phyloP scores from a whole-genome alignment of 2,329 filamentous ascomycete genomes.

The Stromatinia cepivora region DNA sequence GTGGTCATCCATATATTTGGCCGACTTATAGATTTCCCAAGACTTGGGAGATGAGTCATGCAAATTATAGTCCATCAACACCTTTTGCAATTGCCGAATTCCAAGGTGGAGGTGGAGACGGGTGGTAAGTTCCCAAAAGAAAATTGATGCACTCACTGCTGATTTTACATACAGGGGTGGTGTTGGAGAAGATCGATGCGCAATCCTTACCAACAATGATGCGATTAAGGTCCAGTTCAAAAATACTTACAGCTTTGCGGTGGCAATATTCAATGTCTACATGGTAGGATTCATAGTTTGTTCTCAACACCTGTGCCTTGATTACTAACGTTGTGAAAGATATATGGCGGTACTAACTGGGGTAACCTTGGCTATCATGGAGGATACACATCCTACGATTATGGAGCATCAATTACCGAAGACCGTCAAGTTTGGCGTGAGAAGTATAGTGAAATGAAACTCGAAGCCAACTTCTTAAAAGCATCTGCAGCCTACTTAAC shows the following conservation, averaged over 20 bases:
- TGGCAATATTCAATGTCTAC: constrained; percentile 70
- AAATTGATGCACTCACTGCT: not conserved
- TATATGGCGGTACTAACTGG: constrained; percentile 76
- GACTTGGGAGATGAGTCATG: constrained; percentile 54
- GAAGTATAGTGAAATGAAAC: constrained; percentile 31
- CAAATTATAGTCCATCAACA: constrained; percentile 61
- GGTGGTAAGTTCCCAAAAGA: constrained; percentile 49
- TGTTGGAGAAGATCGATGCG: constrained; percentile 65
- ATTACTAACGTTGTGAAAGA: constrained; percentile 49
- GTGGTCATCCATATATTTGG: constrained; percentile 55
- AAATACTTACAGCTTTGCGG: constrained; percentile 65
- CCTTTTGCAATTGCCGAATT: constrained; percentile 64
- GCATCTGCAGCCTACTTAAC: constrained; percentile 31
- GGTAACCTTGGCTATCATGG: constrained; percentile 71
- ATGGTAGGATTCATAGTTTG: constrained; percentile 54
- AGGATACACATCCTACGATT: constrained; percentile 57
- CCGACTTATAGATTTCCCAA: constrained; percentile 57
- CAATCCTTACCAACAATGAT: constrained; percentile 66
- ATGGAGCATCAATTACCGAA: constrained; percentile 29
- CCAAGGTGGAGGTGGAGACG: constrained; percentile 71
- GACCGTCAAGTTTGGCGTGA: constrained; percentile 27
- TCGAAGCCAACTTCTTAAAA: constrained; percentile 31
- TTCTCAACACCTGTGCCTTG: not conserved
- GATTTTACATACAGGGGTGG: constrained; percentile 50
- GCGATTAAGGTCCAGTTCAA: constrained; percentile 80